A percentile compares a stretch with the other conserved stretches of the same genome.
Evolutionary conservation across 2,329 filamentous ascomycete genomes (phyloP).

Genomic region (Epicoccum sorghinum): DNA sequence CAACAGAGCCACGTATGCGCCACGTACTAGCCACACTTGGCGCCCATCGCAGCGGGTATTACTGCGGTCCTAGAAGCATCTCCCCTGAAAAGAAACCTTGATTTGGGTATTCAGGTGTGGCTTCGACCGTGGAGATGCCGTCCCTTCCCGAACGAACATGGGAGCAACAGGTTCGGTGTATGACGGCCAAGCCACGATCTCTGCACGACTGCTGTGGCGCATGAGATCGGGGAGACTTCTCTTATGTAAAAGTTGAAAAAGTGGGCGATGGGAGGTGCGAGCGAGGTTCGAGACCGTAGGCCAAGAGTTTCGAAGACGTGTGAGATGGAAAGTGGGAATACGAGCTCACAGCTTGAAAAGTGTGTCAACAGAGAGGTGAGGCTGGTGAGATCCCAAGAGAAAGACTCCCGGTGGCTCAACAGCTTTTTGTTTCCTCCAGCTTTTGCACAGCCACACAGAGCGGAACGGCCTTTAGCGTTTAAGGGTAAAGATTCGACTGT

Average conservation of each 20-base stretch:
- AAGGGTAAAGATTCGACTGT: constrained; percentile 15
- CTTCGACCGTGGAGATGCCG: constrained; percentile 9
- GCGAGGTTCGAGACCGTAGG: constrained; percentile 1
- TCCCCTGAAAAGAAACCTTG: neutral
- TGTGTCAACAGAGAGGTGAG: constrained; percentile 2
- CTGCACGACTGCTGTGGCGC: constrained; percentile 7
- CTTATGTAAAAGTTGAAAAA: constrained; percentile 15
- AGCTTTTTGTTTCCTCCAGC: constrained; percentile 12
- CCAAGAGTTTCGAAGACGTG: constrained; percentile 15
- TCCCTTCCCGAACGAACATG: constrained; percentile 5
- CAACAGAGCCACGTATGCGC: constrained; percentile 3
- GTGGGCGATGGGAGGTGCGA: constrained; percentile 1
- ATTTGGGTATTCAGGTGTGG: constrained; percentile 2
- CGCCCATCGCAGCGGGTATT: neutral
- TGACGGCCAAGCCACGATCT: constrained; percentile 13
- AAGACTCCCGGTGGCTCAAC: constrained; percentile 7
- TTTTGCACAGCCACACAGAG: constrained; percentile 17
- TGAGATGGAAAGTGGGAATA: constrained; percentile 1
- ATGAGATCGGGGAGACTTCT: constrained; percentile 6
- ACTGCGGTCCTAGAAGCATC: neutral
- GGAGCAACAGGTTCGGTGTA: constrained; percentile 10
- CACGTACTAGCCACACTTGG: constrained; percentile 16
- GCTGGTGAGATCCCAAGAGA: constrained; percentile 3
- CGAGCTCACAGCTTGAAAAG: neutral
- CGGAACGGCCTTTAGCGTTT: constrained; percentile 17